phyloP scores from a whole-genome alignment of 192 early-diverging fungal species.

The Allomyces javanicus region DNA sequence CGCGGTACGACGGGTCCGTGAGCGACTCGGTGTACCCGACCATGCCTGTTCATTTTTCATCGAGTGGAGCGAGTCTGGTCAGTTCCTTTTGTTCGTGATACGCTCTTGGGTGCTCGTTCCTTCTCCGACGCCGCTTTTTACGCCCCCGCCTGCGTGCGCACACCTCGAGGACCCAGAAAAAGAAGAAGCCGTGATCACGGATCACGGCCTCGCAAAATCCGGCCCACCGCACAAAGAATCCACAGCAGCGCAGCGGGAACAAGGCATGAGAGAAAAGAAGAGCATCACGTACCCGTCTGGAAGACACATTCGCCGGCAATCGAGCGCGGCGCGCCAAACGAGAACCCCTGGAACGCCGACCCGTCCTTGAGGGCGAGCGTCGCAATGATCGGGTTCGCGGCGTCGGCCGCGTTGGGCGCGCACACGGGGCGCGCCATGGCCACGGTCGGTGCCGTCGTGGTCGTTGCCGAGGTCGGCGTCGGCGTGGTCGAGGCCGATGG shows the following conservation, averaged over 20 bases:
- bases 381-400: constrained; percentile 20
- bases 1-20: constrained; percentile 94
- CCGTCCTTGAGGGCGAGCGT: constrained; percentile 77
- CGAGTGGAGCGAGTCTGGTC: too few species aligned
- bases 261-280: not conserved
- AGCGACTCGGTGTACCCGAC: constrained; percentile 97
- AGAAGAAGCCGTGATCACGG: too few species aligned
- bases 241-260: too few species aligned
- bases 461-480: too few species aligned
- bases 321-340: constrained; percentile 70
- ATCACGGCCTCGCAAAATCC: too few species aligned
- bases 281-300: constrained; percentile 60
- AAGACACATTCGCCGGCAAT: constrained; percentile 96
- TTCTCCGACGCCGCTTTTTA: not conserved
- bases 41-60: constrained; percentile 42
- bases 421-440: not conserved
- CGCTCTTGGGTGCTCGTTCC: not conserved
- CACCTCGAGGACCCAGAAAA: too few species aligned
- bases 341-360: constrained; percentile 62
- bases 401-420: not conserved
- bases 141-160: too few species aligned
- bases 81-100: constrained; percentile 1
- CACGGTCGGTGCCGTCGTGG: too few species aligned
- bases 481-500: too few species aligned
- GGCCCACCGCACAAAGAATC: too few species aligned